These are phyloP conservation scores for Umbilicus rupestris DNA, from an alignment of 164 flowering plant species.

Conservation along the genomic window DNA sequence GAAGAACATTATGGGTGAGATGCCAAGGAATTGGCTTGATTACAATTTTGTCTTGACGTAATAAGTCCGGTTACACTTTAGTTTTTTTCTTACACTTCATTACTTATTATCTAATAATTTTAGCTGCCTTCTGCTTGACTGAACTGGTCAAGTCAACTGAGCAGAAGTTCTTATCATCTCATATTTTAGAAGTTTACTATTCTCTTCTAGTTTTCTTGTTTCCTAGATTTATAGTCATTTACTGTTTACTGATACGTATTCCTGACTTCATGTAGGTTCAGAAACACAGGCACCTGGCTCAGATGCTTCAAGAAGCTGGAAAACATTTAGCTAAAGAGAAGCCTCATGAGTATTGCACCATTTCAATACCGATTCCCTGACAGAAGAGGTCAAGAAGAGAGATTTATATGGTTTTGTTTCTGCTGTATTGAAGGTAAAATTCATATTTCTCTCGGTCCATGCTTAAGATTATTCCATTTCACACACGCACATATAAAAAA, in stretches of 20 bases:
- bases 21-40: slow-evolving; percentile 73
- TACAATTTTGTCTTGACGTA: slow-evolving; percentile 1
- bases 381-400: slow-evolving; percentile 85
- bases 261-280: slow-evolving; percentile 43
- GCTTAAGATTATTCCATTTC: too few species aligned
- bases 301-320: slow-evolving; percentile 82
- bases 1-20: slow-evolving; percentile 62
- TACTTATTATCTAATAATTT: not conserved
- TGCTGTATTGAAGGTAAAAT: slow-evolving; percentile 64
- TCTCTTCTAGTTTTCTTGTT: slow-evolving; percentile 1
- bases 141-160: slow-evolving; percentile 65
- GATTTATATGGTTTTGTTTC: slow-evolving; percentile 87
- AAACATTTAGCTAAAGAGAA: slow-evolving; percentile 69
- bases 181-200: slow-evolving; percentile 67
- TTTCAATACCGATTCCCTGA: slow-evolving; percentile 69
- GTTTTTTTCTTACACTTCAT: not conserved
- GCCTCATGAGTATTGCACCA: slow-evolving; percentile 77
- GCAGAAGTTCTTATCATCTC: slow-evolving; percentile 68
- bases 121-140: slow-evolving; percentile 32
- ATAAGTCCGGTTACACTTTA: not conserved
- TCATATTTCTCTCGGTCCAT: not conserved
- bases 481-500: too few species aligned
- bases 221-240: not conserved
- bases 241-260: too few species aligned
- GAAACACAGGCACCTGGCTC: slow-evolving; percentile 58